These are phyloP conservation scores for Taiozyma onychis DNA, from an alignment of 1,139 yeast species.

Conservation along the genomic window DNA sequence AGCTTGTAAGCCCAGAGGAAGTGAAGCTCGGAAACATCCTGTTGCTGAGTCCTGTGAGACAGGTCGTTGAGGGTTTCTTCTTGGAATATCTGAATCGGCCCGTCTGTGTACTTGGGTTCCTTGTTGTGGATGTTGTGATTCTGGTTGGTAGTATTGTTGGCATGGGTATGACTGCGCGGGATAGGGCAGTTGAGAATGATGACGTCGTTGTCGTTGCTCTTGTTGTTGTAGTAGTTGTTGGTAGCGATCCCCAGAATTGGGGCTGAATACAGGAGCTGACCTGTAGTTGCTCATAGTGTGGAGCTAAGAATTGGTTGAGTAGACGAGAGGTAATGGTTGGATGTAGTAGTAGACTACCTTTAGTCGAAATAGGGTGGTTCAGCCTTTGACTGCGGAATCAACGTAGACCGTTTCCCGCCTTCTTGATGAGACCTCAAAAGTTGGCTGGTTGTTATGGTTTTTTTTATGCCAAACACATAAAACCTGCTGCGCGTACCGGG, in stretches of 20 bases:
- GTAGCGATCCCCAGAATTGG: background rate
- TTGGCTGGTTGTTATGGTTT: background rate
- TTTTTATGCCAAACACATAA: background rate
- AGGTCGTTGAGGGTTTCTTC: background rate
- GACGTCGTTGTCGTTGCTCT: background rate
- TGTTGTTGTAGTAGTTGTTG: background rate
- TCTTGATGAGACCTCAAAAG: background rate
- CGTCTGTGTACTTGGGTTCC: background rate
- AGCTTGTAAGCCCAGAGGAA: background rate
- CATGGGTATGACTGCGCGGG: background rate
- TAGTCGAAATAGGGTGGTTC: no score
- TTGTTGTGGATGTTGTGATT: background rate
- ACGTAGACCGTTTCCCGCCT: background rate
- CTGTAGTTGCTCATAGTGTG: background rate
- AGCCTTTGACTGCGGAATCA: background rate
- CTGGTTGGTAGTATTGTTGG: background rate
- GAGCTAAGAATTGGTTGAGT: background rate
- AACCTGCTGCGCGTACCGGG: background rate
- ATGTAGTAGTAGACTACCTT: no score
- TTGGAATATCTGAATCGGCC: background rate
- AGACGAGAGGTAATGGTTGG: background rate
- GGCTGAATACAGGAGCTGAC: background rate
- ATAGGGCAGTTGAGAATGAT: background rate
- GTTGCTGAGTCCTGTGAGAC: background rate
- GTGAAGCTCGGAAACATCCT: background rate